Conservation (phyloP, 495 filamentous ascomycete species). For the Aspergillus hancockii region DNA sequence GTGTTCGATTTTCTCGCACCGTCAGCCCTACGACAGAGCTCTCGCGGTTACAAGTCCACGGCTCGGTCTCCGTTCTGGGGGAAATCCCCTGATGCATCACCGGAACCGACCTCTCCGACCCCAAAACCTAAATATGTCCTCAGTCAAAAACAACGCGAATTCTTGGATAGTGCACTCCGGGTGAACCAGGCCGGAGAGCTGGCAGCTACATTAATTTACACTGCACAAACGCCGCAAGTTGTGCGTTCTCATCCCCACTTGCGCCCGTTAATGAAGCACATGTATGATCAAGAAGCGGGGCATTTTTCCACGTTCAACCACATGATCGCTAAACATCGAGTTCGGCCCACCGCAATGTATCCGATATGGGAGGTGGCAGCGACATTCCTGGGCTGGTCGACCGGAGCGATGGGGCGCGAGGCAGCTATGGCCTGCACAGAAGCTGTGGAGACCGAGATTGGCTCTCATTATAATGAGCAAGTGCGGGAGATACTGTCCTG, state of each 20-base stretch:
- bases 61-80: slow-evolving; percentile 18
- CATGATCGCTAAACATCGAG: slow-evolving; percentile 80
- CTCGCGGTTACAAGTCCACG: slow-evolving; percentile 33
- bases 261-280: slow-evolving; percentile 87
- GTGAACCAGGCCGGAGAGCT: slow-evolving; percentile 92
- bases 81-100: neutral
- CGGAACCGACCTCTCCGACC: slow-evolving; percentile 15
- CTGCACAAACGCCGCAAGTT: slow-evolving; percentile 74
- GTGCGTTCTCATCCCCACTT: slow-evolving; percentile 79
- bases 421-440: slow-evolving; percentile 99
- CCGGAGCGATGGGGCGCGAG: slow-evolving; percentile 85
- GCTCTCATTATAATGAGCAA: slow-evolving; percentile 92
- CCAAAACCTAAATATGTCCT: slow-evolving; percentile 61
- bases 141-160: slow-evolving; percentile 67
- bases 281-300: slow-evolving; percentile 94
- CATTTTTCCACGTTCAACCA: slow-evolving; percentile 85
- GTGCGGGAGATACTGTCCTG: slow-evolving; percentile 78
- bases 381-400: slow-evolving; percentile 83
- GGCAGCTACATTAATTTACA: slow-evolving; percentile 84
- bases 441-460: slow-evolving; percentile 98
- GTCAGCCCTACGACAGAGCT: slow-evolving; percentile 21
- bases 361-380: slow-evolving; percentile 87
- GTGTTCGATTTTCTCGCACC: slow-evolving; percentile 49
- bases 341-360: slow-evolving; percentile 92
- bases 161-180: slow-evolving; percentile 79